Percentiles rank a stretch among this genome's conserved stretches.
Conservation (phyloP, 2,329 filamentous ascomycete species). For the Colletotrichum horii region DNA sequence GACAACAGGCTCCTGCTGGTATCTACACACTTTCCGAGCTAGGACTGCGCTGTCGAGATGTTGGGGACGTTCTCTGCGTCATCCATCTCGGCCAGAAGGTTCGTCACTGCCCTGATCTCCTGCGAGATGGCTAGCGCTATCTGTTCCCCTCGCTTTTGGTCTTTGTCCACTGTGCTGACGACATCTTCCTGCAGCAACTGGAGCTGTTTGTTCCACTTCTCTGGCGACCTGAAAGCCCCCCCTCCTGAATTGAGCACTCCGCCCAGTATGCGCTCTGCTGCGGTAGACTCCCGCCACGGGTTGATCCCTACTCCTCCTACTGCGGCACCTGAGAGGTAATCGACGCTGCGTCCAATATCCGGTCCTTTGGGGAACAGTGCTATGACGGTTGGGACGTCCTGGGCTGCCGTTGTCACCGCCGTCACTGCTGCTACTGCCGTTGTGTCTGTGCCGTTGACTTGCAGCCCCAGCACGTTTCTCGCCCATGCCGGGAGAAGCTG, state of each 20-base stretch:
- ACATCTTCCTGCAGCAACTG: neutral
- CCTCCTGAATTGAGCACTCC: neutral
- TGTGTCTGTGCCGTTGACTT: neutral
- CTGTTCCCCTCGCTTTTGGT: neutral
- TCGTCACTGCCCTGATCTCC: neutral
- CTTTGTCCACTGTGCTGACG: neutral
- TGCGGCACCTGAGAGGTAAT: neutral
- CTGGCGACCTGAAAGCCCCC: neutral
- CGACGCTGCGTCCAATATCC: neutral
- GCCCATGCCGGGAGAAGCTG: neutral
- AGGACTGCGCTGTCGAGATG: neutral
- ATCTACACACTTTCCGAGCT: neutral
- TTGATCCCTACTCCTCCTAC: neutral
- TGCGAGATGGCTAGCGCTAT: neutral
- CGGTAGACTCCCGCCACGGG: neutral
- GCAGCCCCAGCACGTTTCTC: neutral
- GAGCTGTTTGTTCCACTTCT: neutral
- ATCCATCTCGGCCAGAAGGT: neutral
- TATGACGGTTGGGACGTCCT: neutral
- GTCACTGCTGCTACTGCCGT: neutral
- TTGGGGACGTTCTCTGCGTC: neutral
- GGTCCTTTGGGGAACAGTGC: neutral
- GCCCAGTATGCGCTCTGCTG: neutral
- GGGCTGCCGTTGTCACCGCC: neutral
- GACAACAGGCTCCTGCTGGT: neutral